Percentiles rank a stretch among this genome's conserved stretches.
These are phyloP conservation scores for Daedalea quercina DNA, from an alignment of 768 basidiomycete species.

Conservation along the genomic window DNA sequence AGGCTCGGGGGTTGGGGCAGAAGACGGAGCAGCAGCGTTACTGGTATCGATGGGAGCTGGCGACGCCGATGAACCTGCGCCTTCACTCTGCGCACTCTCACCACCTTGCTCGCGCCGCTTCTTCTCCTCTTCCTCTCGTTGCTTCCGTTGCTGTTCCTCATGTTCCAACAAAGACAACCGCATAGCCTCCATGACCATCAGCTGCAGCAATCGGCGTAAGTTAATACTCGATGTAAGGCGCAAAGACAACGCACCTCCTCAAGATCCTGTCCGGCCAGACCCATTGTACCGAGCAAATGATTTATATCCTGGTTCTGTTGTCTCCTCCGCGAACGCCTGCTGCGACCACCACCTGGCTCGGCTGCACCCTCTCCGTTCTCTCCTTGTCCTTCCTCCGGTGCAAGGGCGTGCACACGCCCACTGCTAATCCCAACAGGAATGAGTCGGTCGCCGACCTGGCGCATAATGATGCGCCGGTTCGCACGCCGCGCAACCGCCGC, in stretches of 20 bases:
- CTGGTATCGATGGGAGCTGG: not conserved
- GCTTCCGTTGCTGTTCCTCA: constrained; percentile 83
- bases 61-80: constrained; percentile 20
- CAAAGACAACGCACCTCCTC: constrained; percentile 64
- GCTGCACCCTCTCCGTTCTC: constrained; percentile 33
- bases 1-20: not conserved
- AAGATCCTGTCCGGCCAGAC: constrained; percentile 78
- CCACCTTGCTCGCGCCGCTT: constrained; percentile 13
- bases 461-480: constrained; percentile 95
- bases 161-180: constrained; percentile 89
- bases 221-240: not conserved
- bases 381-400: constrained; percentile 47
- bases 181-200: constrained; percentile 99
- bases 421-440: constrained; percentile 96
- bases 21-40: not conserved
- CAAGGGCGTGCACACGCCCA: constrained; percentile 68
- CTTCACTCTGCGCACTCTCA: constrained; percentile 19
- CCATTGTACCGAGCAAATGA: constrained; percentile 55
- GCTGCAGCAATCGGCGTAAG: constrained; percentile 32
- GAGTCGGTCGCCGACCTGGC: constrained; percentile 94
- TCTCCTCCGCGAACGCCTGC: constrained; percentile 55
- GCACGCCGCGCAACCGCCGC: constrained; percentile 96
- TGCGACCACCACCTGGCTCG: constrained; percentile 37
- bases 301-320: constrained; percentile 54
- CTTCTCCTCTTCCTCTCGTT: constrained; percentile 63